Evolutionary conservation across 176 grass and related monocot genomes (phyloP), one percentile per base, ranked within the genome.

Genomic region (Tuctoria greenei): DNA sequence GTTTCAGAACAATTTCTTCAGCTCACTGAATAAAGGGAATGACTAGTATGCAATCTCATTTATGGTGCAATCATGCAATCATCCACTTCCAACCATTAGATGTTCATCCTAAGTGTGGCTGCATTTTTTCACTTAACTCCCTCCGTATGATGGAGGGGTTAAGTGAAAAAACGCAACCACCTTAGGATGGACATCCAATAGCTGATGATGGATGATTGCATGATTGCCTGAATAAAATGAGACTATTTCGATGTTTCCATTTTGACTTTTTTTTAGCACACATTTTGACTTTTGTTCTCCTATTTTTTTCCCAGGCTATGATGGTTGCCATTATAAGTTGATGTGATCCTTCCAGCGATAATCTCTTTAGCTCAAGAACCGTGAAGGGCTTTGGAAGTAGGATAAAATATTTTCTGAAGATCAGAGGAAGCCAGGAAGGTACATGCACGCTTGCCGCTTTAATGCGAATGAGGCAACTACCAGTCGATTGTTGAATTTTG

Each of bases 311-410:
- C 49, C 89, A 96, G 93, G 93, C 47, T 84, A 86, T 40, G 82
- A 40, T 71, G 28, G 76, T 16, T 96, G 93, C 85, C 93, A 81
- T 44, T 96, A 86, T 79, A 93, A 10, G 67, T 64, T 90, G 56
- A 85, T 96, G 72, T 96, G 85, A 86, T 72, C n/a, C 28, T 15
- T 51, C 47, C 45, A 16, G 45, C 6, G 47, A 18, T 51, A 51
- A 51, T 7, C 16, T 20, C 47, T 51, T 51, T 10, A 54, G 49
- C 18, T n/a, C 6, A 52, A n/a, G 49, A 52, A 52, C 49, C 31
- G 17, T 66, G 50, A 34, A 6, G 24, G 43, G 34, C 12, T 77
- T 64, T 76, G 58, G 39, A 77, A 47, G 47, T 54, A 75, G 26
- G 70, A 23, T 37, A 62, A 36, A 16, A 0, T 46, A 78, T 40